Percentiles rank a stretch among this genome's conserved stretches.
phyloP scores from a whole-genome alignment of 2,329 filamentous ascomycete species.

The Pseudovirgaria hyperparasitica region DNA sequence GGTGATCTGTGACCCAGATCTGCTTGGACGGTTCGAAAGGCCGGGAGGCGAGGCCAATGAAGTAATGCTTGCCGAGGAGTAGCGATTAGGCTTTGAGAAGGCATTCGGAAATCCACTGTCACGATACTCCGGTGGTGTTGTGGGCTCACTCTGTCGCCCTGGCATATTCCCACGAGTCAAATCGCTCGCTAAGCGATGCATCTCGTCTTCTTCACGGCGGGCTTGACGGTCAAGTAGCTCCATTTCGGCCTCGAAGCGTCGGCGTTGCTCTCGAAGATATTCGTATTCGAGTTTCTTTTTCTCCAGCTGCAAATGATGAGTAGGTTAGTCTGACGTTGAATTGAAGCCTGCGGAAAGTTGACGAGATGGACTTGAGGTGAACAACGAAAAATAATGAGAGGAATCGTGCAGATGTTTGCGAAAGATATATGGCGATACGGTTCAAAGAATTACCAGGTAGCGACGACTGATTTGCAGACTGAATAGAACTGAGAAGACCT shows the following conservation, averaged over 20 bases:
- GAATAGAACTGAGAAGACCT: too few relatives aligned
- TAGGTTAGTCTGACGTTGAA: conserved; percentile 9
- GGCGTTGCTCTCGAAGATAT: conserved; percentile 74
- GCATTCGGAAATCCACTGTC: conserved; percentile 69
- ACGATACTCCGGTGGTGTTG: conserved; percentile 86
- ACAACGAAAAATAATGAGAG: not conserved
- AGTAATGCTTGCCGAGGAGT: conserved; percentile 80
- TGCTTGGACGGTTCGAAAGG: conserved; percentile 52
- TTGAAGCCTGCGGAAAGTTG: not conserved
- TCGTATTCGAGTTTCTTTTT: conserved; percentile 92
- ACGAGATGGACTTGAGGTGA: conserved; percentile 2
- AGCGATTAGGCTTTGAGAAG: conserved; percentile 74
- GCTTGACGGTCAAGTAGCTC: conserved; percentile 78
- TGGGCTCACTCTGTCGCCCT: conserved; percentile 84
- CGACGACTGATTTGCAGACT: too few relatives aligned
- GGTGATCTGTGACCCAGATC: conserved; percentile 67
- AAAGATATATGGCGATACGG: too few relatives aligned
- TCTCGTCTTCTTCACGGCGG: conserved; percentile 68
- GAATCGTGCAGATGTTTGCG: too few relatives aligned
- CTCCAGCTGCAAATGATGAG: conserved; percentile 66
- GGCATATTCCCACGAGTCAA: conserved; percentile 41
- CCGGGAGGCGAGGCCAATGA: conserved; percentile 73
- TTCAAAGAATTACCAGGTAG: too few relatives aligned
- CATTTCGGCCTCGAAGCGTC: conserved; percentile 85
- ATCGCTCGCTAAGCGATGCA: conserved; percentile 74